Evolutionary conservation across 139 green algal species (phyloP).

Genomic region (Chlorella vulgaris): DNA sequence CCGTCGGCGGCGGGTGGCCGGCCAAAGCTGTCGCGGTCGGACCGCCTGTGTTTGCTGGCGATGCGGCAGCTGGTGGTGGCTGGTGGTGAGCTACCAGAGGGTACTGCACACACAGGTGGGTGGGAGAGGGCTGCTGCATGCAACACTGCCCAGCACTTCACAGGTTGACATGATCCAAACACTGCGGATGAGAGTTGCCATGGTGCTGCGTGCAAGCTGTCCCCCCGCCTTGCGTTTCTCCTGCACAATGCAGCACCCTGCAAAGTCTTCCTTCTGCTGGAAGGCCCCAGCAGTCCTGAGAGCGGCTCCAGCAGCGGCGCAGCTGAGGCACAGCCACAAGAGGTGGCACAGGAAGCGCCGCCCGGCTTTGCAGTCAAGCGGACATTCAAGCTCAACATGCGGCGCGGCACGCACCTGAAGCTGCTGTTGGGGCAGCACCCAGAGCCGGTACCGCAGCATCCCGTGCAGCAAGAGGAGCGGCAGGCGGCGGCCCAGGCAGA

Average conservation of each 20-base stretch:
- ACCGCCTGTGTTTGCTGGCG: constrained; percentile 24
- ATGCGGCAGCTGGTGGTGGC: constrained; percentile 24
- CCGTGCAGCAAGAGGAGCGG: not conserved
- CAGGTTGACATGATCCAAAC: too few relatives aligned
- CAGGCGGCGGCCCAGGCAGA: not conserved
- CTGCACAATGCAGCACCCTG: not conserved
- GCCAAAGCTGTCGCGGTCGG: not conserved
- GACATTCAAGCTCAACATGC: constrained; percentile 17
- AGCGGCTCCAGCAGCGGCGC: not conserved
- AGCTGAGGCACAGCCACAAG: not conserved
- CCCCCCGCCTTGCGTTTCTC: not conserved
- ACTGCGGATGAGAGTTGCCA: not conserved
- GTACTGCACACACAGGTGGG: constrained; percentile 18
- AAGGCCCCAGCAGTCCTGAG: not conserved
- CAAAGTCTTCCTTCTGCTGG: constrained; percentile 25
- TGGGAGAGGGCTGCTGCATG: not conserved
- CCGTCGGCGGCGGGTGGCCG: not conserved
- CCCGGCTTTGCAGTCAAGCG: constrained; percentile 18
- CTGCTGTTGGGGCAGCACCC: constrained; percentile 13
- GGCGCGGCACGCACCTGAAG: constrained; percentile 7
- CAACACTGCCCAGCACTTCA: too few relatives aligned
- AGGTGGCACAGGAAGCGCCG: not conserved
- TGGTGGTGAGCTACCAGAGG: constrained; percentile 12
- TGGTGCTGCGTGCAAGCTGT: not conserved
- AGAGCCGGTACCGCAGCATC: not conserved